Conservation (phyloP, 345 rosid species). For the Stellera chamaejasme region DNA sequence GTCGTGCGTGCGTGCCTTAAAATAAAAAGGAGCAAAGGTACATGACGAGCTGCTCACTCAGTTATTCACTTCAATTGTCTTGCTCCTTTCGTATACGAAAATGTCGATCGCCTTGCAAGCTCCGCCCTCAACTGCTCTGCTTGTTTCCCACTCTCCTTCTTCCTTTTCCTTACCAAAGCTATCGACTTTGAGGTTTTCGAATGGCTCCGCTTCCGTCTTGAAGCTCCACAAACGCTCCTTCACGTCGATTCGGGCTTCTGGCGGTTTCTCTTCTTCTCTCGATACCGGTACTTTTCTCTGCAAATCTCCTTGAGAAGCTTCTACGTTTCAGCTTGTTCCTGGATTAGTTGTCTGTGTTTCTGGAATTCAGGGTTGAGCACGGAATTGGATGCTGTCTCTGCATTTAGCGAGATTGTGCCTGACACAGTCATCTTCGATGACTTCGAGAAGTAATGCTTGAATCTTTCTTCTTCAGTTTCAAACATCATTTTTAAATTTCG, state of each 20-base stretch:
- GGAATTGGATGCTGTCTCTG: conserved; percentile 80
- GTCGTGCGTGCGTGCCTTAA: too few relatives aligned
- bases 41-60: too few relatives aligned
- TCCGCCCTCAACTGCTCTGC: conserved; percentile 56
- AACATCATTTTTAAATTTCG: too few relatives aligned
- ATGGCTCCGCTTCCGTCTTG: conserved; percentile 26
- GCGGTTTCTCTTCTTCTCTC: conserved; percentile 47
- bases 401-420: conserved; percentile 87
- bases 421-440: conserved; percentile 92
- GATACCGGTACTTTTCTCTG: conserved; percentile 31
- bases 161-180: conserved; percentile 29
- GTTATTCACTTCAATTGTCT: too few relatives aligned
- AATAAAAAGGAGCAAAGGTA: too few relatives aligned
- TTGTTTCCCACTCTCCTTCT: conserved; percentile 34
- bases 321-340: not conserved
- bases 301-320: conserved; percentile 8
- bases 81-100: conserved; percentile 3
- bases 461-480: not conserved
- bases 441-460: conserved; percentile 52
- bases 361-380: conserved; percentile 34
- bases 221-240: conserved; percentile 26
- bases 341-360: not conserved
- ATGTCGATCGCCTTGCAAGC: conserved; percentile 77
- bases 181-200: conserved; percentile 18
- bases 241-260: conserved; percentile 48